Base-by-base conservation (phyloP, 495 filamentous ascomycete species). In the Penicillium egyptiacum region DNA sequence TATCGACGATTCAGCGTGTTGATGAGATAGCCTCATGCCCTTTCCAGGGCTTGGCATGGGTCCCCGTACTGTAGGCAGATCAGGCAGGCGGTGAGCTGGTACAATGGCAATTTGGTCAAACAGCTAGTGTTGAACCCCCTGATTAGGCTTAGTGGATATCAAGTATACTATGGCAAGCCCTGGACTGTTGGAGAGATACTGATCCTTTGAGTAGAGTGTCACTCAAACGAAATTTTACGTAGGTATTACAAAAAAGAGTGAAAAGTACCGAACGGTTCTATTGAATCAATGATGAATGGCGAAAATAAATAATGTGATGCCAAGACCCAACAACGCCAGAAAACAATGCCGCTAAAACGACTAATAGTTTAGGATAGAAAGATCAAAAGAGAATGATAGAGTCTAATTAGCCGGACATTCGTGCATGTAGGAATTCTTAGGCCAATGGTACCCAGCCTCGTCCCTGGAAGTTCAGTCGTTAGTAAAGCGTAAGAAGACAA, bases 381-480 rank as follows among this genome's bases (percentile, higher is more conserved):
- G 41, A 65, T 26, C 42, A 55, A 52, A 51, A 25, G 16, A 57
- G 41, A 23, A 43, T 14, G 16, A 7, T 10, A 3, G n/a, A 10
- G 23, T 23, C n/a, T 59, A 56, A n/a, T 45, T 39, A 42, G 48
- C 30, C 47, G 53, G 70, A 61, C 79, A 81, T 33, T 57, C 64
- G 61, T 81, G 53, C 70, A 81, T 77, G 43, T 78, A 72, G 12
- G 72, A 72, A 50, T 81, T 81, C 59, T 72, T 69, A 14, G 79
- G 79, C 78, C 77, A 79, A 26, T 72, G 60, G 47, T 79, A 81
- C 4, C 70, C 74, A 49, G 75, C 64, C 46, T 64, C 67, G 20
- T 58, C 51, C 71, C 72, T 76, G 28, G 39, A 53, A 50, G 28
- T 31, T 39, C 35, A 53, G 54, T 23, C 14, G 22, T 57, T 50